Conservation (phyloP, 805 yeast species). For the Priceomyces carsonii region DNA sequence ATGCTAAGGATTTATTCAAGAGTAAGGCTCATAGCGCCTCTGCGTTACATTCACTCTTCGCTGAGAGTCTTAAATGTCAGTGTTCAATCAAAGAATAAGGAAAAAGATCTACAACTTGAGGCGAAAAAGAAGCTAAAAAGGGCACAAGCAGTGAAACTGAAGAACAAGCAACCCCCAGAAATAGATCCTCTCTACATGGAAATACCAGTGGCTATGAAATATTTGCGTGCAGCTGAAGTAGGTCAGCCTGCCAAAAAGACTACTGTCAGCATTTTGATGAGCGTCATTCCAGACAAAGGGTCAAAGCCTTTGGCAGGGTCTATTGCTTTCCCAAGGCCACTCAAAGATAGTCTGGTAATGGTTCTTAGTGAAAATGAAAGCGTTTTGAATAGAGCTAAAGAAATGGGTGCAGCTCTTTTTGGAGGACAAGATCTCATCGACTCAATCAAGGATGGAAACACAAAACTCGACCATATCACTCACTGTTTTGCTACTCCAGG, state of each 20-base stretch:
- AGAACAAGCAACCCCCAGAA: conserved; percentile 39
- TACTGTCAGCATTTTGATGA: conserved; percentile 60
- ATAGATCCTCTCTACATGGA: conserved; percentile 68
- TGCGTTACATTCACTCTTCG: conserved; percentile 6
- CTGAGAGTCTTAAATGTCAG: conserved; percentile 5
- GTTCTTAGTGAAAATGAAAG: conserved; percentile 66
- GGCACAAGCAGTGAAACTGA: conserved; percentile 22
- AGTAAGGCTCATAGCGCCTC: conserved; percentile 5
- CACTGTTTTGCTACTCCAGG: conserved; percentile 87
- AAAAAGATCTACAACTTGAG: conserved; percentile 14
- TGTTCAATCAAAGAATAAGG: conserved; percentile 6
- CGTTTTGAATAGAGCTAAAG: conserved; percentile 51
- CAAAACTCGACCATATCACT: conserved; percentile 57
- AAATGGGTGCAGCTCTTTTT: conserved; percentile 60
- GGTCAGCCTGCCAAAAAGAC: conserved; percentile 77
- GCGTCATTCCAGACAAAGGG: conserved; percentile 73
- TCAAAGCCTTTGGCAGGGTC: conserved; percentile 73
- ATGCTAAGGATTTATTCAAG: conserved; percentile 6
- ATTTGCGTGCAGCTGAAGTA: conserved; percentile 84
- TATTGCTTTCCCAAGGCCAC: conserved; percentile 69
- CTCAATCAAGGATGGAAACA: conserved; percentile 50
- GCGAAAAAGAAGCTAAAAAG: conserved; percentile 22
- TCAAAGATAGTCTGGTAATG: conserved; percentile 62
- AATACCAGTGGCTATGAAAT: conserved; percentile 70
- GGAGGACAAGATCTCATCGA: conserved; percentile 77